Conservation (phyloP, 805 yeast genomes). For the Lipomyces starkeyi region DNA sequence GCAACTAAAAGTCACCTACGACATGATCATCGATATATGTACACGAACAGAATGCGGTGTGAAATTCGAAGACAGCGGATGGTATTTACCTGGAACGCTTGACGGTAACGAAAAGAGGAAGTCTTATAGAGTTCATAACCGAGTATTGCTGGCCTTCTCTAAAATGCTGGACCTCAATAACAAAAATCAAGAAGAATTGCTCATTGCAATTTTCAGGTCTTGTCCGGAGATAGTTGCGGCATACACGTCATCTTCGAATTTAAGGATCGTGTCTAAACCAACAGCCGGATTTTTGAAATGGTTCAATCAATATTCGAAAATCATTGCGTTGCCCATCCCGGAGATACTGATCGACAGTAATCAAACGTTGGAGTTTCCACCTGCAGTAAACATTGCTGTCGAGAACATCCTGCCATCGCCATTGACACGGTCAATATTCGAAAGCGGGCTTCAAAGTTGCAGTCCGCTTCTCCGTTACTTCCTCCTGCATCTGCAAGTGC, state of each 20-base stretch:
- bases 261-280: slow-evolving; percentile 74
- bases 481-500: slow-evolving; percentile 63
- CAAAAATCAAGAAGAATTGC: slow-evolving; percentile 62
- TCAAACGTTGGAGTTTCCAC: slow-evolving; percentile 37
- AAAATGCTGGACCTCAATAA: slow-evolving; percentile 78
- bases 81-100: slow-evolving; percentile 40
- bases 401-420: slow-evolving; percentile 72
- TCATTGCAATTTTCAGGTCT: slow-evolving; percentile 55
- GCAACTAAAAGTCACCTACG: slow-evolving; percentile 52
- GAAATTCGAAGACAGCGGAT: slow-evolving; percentile 44
- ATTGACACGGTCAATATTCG: slow-evolving; percentile 61
- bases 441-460: slow-evolving; percentile 59
- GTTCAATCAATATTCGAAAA: slow-evolving; percentile 63
- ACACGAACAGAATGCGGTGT: slow-evolving; percentile 43
- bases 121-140: slow-evolving; percentile 68
- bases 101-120: slow-evolving; percentile 38
- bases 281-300: slow-evolving; percentile 85
- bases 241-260: slow-evolving; percentile 49
- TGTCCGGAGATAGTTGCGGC: slow-evolving; percentile 78
- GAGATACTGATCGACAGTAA: slow-evolving; percentile 18
- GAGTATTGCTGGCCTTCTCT: slow-evolving; percentile 65
- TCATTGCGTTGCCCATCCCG: slow-evolving; percentile 66
- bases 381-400: slow-evolving; percentile 49
- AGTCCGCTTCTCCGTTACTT: slow-evolving; percentile 63
- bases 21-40: slow-evolving; percentile 19